phyloP scores from a whole-genome alignment of 2,329 filamentous ascomycete species.

The Claviceps pazoutovae region DNA sequence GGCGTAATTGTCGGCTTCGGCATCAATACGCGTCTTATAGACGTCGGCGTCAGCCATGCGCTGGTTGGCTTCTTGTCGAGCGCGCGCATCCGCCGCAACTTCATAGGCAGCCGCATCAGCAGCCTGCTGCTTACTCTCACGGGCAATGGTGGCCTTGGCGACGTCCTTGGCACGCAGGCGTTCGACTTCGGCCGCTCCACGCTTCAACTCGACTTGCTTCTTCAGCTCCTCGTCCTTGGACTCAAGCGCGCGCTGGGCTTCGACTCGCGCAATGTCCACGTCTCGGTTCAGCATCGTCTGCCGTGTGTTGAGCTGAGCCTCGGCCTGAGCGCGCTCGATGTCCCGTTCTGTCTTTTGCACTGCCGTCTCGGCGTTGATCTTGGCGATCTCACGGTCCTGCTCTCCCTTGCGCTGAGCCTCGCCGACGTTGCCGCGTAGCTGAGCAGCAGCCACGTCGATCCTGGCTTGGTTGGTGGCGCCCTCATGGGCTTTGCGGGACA shows the following conservation, averaged over 20 bases:
- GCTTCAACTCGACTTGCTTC: conserved; percentile 62
- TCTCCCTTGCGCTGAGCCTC: conserved; percentile 67
- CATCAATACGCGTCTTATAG: conserved; percentile 34
- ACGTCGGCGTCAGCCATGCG: conserved; percentile 38
- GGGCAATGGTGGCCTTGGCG: conserved; percentile 57
- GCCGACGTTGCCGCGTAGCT: conserved; percentile 55
- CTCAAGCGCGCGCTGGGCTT: conserved; percentile 60
- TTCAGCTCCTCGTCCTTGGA: conserved; percentile 68
- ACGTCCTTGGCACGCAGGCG: conserved; percentile 64
- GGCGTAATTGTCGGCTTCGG: conserved; percentile 25
- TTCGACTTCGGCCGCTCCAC: conserved; percentile 68
- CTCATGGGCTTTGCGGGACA: conserved; percentile 73
- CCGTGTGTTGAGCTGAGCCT: conserved; percentile 59
- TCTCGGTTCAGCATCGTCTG: conserved; percentile 61
- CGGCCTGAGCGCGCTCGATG: conserved; percentile 64
- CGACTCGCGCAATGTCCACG: conserved; percentile 62
- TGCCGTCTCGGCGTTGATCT: conserved; percentile 75
- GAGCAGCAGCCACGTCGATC: conserved; percentile 51
- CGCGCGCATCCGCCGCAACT: conserved; percentile 45
- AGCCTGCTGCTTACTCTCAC: conserved; percentile 54
- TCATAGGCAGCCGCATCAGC: conserved; percentile 54
- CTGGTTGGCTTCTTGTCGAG: conserved; percentile 38
- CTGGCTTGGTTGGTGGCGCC: conserved; percentile 69
- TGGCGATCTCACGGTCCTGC: conserved; percentile 74
- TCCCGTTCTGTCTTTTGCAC: conserved; percentile 76